Conservation (phyloP, 352 stramenopile genomes). For the Phytophthora pluvialis region DNA sequence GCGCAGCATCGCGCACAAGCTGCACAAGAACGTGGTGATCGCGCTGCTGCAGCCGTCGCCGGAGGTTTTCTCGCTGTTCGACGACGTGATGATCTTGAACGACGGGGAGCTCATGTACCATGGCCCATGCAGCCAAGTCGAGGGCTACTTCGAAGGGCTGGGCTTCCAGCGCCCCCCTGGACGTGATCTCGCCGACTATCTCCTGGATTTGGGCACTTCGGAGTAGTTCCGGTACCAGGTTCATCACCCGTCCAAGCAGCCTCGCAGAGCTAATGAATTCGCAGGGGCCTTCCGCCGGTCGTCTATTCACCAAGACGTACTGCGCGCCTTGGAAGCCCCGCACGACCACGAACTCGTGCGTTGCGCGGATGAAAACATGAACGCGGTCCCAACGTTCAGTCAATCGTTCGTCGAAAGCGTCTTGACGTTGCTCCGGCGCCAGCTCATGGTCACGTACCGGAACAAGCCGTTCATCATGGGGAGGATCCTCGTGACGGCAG, state of each 20-base stretch:
- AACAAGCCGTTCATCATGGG: conserved; percentile 49
- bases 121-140: conserved; percentile 43
- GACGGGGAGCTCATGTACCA: conserved; percentile 87
- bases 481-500: conserved; percentile 39
- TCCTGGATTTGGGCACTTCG: conserved; percentile 36
- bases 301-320: conserved; percentile 34
- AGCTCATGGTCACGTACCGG: conserved; percentile 66
- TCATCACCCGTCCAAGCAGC: conserved; percentile 14
- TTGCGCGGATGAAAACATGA: neutral
- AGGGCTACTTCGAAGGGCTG: conserved; percentile 49
- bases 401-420: conserved; percentile 26
- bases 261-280: conserved; percentile 27
- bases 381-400: neutral
- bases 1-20: conserved; percentile 19
- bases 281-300: conserved; percentile 44
- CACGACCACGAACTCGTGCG: conserved; percentile 22
- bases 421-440: conserved; percentile 40
- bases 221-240: conserved; percentile 37
- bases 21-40: conserved; percentile 51
- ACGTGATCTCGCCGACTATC: conserved; percentile 41
- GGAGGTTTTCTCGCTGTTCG: conserved; percentile 91
- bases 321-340: conserved; percentile 34
- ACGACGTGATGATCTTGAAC: conserved; percentile 61
- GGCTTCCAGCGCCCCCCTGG: conserved; percentile 41
- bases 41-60: conserved; percentile 87